phyloP scores from a whole-genome alignment of 2,329 filamentous ascomycete genomes.

The Epichloe brachyelytri region DNA sequence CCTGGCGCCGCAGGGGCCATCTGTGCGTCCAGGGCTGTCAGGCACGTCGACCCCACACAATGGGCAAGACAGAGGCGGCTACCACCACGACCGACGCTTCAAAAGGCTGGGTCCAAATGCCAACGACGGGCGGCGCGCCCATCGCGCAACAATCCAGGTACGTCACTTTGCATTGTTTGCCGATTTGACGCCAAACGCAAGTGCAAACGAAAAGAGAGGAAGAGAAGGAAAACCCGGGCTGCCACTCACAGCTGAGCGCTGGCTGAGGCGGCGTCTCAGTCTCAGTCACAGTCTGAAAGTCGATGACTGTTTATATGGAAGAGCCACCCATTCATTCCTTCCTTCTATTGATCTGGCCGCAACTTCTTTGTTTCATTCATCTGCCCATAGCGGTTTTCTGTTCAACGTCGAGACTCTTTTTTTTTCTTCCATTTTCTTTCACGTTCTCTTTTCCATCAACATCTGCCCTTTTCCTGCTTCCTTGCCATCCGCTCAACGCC shows the following conservation, averaged over 20 bases:
- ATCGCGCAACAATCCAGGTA: slow-evolving; percentile 1
- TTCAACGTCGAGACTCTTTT: background rate
- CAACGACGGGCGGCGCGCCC: background rate
- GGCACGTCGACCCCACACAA: background rate
- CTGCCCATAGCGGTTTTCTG: background rate
- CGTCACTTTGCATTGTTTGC: background rate
- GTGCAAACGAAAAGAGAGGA: background rate
- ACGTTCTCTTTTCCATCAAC: background rate
- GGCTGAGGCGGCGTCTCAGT: background rate
- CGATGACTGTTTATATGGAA: background rate
- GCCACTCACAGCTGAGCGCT: background rate
- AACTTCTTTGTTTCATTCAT: background rate
- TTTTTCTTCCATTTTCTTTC: background rate
- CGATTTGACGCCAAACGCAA: background rate
- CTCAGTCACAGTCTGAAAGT: background rate
- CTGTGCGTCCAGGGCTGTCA: background rate
- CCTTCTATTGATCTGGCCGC: background rate
- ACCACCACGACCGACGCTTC: background rate
- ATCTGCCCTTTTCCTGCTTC: background rate
- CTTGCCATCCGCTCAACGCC: background rate
- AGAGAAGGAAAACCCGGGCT: too few relatives aligned
- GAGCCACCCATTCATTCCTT: slow-evolving; percentile 5
- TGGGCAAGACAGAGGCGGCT: background rate
- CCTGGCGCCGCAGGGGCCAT: background rate
- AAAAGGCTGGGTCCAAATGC: slow-evolving; percentile 1